These are phyloP conservation scores for Lactarius sp. DNA, from an alignment of 768 basidiomycete genomes.

Conservation along the genomic window DNA sequence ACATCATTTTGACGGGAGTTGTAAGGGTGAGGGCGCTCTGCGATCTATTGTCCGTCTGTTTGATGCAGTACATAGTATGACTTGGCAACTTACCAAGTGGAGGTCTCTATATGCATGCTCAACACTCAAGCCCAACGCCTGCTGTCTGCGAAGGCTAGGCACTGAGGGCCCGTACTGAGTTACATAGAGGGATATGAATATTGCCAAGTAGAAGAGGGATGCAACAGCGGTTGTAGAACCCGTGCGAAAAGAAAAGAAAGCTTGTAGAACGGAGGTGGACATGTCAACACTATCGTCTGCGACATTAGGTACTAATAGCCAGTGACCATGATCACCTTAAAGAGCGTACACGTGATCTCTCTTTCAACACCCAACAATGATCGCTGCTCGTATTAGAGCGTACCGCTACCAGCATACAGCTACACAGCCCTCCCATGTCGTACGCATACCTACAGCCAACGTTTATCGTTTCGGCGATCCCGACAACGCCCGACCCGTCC, in stretches of 20 bases:
- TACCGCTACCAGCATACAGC: neutral
- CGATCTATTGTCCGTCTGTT: constrained; percentile 41
- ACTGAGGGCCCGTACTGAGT: constrained; percentile 12
- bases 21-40: constrained; percentile 68
- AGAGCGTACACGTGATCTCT: too few species aligned
- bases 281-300: neutral
- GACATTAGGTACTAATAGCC: too few species aligned
- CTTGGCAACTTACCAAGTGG: constrained; percentile 37
- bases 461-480: constrained; percentile 58
- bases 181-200: constrained; percentile 16
- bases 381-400: too few species aligned
- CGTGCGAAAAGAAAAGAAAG: constrained; percentile 16
- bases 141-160: constrained; percentile 34
- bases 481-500: constrained; percentile 41
- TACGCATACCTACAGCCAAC: constrained; percentile 42
- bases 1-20: constrained; percentile 72
- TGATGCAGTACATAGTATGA: neutral
- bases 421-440: neutral
- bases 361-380: too few species aligned
- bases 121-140: constrained; percentile 42
- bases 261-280: neutral
- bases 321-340: too few species aligned
- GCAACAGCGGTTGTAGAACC: constrained; percentile 10
- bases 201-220: constrained; percentile 15
- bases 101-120: constrained; percentile 56